Base-by-base conservation (phyloP, 1,284 basidiomycete genomes). In the Sporisorium exsertum region DNA sequence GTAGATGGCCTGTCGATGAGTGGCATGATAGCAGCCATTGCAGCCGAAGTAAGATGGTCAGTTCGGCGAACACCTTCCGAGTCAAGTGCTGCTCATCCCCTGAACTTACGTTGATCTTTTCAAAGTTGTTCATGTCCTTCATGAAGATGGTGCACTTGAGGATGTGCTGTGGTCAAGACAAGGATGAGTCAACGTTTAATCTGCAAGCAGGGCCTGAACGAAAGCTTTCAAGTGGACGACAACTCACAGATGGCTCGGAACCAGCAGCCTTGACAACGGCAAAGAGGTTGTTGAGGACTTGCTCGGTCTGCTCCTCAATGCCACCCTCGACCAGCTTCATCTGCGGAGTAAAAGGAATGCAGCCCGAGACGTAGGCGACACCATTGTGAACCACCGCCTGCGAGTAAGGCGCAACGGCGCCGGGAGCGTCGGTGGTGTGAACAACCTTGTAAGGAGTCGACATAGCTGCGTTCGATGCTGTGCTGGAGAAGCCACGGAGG, bases 61-160 rank as follows among this genome's bases (percentile, higher is more conserved):
- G 47, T 29, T 5, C 4, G 3, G 12, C 1, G 1, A 13, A 49
- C 47, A 29, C 1, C 15, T 27, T 29, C 47, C 15, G 5, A 13
- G 27, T n/a, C 26, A 15, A 16, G 26, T 29, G 18, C 7, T 29
- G 18, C 7, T 29, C 47, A 16, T 24, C 16, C 1, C 18, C 27
- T n/a, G 7, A 2, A 49, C 47, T 49, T 27, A 49, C 88, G 86
- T 98, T 99, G 85, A 97, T 91, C 59, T 89, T 88, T 15, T 86
- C 91, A 86, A 97, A 97, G 87, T 98, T 93, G 82, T 92, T 89
- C 94, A 98, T 96, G 79, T 90, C 88, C 86, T 96, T 94, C 84
- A 98, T 87, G 88, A 97, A 98, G 51, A 97, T 92, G 91, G 81
- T 78, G 29, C 66, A 74, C 71, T 82, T 81, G 62, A 79, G 66